These are phyloP conservation scores for Neurospora sp. DNA, from an alignment of 495 filamentous ascomycete species.

Conservation along the genomic window DNA sequence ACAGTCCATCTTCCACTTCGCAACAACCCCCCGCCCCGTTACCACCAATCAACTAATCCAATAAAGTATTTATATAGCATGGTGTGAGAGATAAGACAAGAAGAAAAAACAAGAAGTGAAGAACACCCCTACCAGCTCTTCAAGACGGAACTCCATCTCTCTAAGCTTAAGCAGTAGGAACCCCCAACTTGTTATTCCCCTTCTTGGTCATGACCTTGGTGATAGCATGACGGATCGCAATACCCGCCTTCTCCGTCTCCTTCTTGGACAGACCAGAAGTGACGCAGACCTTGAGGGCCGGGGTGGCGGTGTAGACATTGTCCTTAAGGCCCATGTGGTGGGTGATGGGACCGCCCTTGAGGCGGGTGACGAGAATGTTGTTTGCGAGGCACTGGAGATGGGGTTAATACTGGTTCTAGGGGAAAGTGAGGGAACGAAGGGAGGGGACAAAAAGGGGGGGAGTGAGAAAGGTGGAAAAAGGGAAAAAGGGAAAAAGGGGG, in stretches of 20 bases:
- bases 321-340: slow-evolving; percentile 45
- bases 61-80: neutral
- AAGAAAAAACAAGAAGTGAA: neutral
- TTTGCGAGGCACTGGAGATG: slow-evolving; percentile 56
- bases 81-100: neutral
- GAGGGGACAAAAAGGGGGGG: neutral
- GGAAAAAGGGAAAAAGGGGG: neutral
- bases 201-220: slow-evolving; percentile 67
- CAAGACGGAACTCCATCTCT: neutral
- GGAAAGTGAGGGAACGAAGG: neutral
- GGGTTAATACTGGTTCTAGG: neutral
- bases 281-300: slow-evolving; percentile 83
- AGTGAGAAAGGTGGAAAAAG: too few relatives aligned
- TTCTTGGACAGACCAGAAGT: slow-evolving; percentile 81
- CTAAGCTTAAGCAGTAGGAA: slow-evolving; percentile 19
- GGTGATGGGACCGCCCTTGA: slow-evolving; percentile 65
- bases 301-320: slow-evolving; percentile 54
- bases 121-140: neutral
- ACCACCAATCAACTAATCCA: neutral
- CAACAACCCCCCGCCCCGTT: too few relatives aligned
- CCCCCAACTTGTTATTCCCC: slow-evolving; percentile 29
- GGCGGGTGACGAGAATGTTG: slow-evolving; percentile 74
- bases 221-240: slow-evolving; percentile 81
- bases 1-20: neutral
- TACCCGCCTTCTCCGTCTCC: slow-evolving; percentile 88